Conservation (phyloP, 768 basidiomycete species). For the Chalciporus piperatus region DNA sequence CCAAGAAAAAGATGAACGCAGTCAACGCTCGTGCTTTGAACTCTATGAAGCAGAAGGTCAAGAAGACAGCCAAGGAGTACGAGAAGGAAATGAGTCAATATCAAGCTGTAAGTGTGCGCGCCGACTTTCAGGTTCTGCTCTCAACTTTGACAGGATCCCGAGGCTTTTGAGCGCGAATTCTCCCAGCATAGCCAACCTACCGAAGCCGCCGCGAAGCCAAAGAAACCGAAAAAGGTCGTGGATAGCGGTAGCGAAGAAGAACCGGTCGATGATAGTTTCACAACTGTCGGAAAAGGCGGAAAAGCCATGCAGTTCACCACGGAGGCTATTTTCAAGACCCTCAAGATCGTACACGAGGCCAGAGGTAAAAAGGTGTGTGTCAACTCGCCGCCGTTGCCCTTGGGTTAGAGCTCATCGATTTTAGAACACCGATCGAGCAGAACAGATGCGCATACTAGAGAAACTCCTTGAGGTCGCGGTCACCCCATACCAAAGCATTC, state of each 20-base stretch:
- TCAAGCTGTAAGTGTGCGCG: conserved; percentile 56
- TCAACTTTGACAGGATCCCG: conserved; percentile 65
- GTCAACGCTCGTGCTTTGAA: conserved; percentile 91
- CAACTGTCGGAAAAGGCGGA: conserved; percentile 88
- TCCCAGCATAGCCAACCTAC: conserved; percentile 48
- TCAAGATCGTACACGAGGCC: conserved; percentile 89
- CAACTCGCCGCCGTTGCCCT: background rate
- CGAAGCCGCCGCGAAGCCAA: conserved; percentile 36
- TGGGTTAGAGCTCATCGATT: conserved; percentile 11
- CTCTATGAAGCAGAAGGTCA: conserved; percentile 97
- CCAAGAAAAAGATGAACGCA: conserved; percentile 96
- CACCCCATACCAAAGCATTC: conserved; percentile 89
- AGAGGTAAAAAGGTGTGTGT: conserved; percentile 89
- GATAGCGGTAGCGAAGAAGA: conserved; percentile 44
- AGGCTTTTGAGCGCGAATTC: conserved; percentile 80
- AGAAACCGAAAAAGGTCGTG: conserved; percentile 34
- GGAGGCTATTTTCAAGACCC: conserved; percentile 87
- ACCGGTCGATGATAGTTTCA: conserved; percentile 63
- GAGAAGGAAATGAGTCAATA: conserved; percentile 78
- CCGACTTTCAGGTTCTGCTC: background rate
- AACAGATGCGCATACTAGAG: conserved; percentile 91
- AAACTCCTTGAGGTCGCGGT: conserved; percentile 81
- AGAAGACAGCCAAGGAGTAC: conserved; percentile 86
- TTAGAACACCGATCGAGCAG: conserved; percentile 93
- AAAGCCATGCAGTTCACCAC: conserved; percentile 78